Evolutionary conservation across 1,284 basidiomycete genomes (phyloP), one percentile per base, ranked within the genome.

Genomic region (Psilocybe mexicana): DNA sequence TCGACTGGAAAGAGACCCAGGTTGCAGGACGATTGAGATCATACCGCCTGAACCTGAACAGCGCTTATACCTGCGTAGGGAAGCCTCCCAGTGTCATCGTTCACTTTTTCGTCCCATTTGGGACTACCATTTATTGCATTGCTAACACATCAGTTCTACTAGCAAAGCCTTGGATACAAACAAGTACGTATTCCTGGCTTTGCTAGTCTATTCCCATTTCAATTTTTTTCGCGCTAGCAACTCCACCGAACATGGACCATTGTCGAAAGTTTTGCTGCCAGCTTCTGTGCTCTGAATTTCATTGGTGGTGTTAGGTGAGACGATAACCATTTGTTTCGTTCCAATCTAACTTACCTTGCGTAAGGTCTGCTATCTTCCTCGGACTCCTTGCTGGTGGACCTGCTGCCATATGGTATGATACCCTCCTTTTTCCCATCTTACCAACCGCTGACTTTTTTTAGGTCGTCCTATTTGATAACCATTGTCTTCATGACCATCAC

Each of bases 31-130:
- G 88, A 76, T 93, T 94, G 92, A 94, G 92, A 94, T 89, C 62
- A 93, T 84, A 94, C 92, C 92, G 92, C 87, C 85, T 76, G 90
- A 92, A 93, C 92, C 90, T 93, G 92, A 91, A 83, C 89, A 92
- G 91, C 83, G 88, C 85, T 91, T 84, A 93, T 81, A 92, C 90
- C 90, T 92, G 92, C 92, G 91, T 90, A 93, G 91, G 91, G 91
- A 92, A 92, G 88, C 87, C 88, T 81, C 79, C 83, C 83, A 83
- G 88, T 81, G 76, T 82, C 78, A 74, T 78, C 73, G 72, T 65
- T 66, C 38, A 40, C n/a, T 67, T 53, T 44, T 45, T n/a, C 25
- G 67, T 71, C 75, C 74, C 70, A 70, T 62, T 59, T 60, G 67
- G 76, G 74, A 77, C 30, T 76, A 64, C 65, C 65, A 63, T 23